Evolutionary conservation across 305 asterid species (phyloP).

Genomic region (Galium porrigens): DNA sequence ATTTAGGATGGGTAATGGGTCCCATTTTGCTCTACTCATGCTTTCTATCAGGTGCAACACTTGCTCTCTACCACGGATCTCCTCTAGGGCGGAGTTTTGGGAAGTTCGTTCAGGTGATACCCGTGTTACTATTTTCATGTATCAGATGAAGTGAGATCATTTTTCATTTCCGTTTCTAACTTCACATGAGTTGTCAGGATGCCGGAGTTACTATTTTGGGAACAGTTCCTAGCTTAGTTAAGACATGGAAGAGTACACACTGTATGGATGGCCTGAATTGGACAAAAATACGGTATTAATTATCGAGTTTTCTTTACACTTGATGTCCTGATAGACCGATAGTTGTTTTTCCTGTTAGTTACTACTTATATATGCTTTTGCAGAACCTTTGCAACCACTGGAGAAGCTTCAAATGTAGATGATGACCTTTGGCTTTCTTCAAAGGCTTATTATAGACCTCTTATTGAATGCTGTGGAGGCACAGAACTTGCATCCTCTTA

Average conservation of each 20-base stretch:
- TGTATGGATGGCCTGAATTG: slow-evolving; percentile 82
- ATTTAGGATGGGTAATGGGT: slow-evolving; percentile 98
- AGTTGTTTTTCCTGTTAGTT: slow-evolving; percentile 9
- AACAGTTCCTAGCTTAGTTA: slow-evolving; percentile 91
- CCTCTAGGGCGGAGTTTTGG: slow-evolving; percentile 74
- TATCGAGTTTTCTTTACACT: too few relatives aligned
- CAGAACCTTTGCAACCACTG: slow-evolving; percentile 70
- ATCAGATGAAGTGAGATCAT: background rate
- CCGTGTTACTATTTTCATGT: background rate
- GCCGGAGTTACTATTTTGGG: slow-evolving; percentile 81
- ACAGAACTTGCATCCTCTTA: slow-evolving; percentile 86
- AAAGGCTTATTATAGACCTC: slow-evolving; percentile 58
- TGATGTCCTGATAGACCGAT: background rate
- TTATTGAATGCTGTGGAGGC: slow-evolving; percentile 88
- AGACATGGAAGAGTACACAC: slow-evolving; percentile 70
- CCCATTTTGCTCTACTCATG: slow-evolving; percentile 66
- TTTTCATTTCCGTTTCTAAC: background rate
- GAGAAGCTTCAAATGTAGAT: slow-evolving; percentile 77
- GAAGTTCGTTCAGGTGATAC: slow-evolving; percentile 66
- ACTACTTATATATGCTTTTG: slow-evolving; percentile 12
- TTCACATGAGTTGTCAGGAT: slow-evolving; percentile 33
- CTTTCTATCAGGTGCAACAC: slow-evolving; percentile 68
- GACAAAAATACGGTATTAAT: slow-evolving; percentile 64
- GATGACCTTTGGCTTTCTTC: slow-evolving; percentile 98
- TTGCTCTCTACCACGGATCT: slow-evolving; percentile 91